Base-by-base conservation (phyloP, 805 yeast species). In the Sungouiella thailandica region DNA sequence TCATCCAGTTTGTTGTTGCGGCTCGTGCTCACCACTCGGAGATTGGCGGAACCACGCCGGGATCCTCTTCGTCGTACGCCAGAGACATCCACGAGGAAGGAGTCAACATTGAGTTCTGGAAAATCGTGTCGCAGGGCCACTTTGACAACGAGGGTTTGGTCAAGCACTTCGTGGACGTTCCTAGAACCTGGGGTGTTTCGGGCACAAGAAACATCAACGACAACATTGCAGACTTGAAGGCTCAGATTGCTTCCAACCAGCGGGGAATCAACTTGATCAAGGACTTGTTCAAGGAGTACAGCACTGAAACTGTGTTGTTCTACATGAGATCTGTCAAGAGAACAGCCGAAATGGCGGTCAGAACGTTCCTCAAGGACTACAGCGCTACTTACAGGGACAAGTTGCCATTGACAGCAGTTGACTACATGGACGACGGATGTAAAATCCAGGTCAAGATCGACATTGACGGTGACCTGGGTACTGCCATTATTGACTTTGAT, bases 201-300 rank as follows among this genome's bases (percentile, higher is more conserved):
- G 52, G 52, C 17, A 40, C 55, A 2, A 35, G 55, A 28, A 43
- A 43, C 23, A 37, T 50, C 14, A 47, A 46, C 10, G 53, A 50
- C 30, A 49, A 50, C 28, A 44, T 49, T 24, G 29, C 47, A 34
- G 95, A 85, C 54, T 59, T 85, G 52, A 83, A 81, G 50, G 94
- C 95, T 0, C 95, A 85, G 57, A 75, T 85, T 26, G 87, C 95
- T 3, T 95, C 97, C 2, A 88, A 89, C 51, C 46, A 84, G 81
- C 52, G 24, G 4, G 29, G 34, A 12, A 18, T 31, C 5, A 7
- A 10, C 12, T 14, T 25, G 13, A 6, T 31, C 7, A 25, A 25
- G 17, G 29, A 25, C 8, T n/a, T 31, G n/a, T 25, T 31, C 23
- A 12, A 31, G 15, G 29, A 25, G 25, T 31, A n/a, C 12, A 25